A percentile compares a stretch with the other conserved stretches of the same genome.
These are phyloP conservation scores for Neofusicoccum parvum DNA, from an alignment of 2,329 filamentous ascomycete species.

Conservation along the genomic window DNA sequence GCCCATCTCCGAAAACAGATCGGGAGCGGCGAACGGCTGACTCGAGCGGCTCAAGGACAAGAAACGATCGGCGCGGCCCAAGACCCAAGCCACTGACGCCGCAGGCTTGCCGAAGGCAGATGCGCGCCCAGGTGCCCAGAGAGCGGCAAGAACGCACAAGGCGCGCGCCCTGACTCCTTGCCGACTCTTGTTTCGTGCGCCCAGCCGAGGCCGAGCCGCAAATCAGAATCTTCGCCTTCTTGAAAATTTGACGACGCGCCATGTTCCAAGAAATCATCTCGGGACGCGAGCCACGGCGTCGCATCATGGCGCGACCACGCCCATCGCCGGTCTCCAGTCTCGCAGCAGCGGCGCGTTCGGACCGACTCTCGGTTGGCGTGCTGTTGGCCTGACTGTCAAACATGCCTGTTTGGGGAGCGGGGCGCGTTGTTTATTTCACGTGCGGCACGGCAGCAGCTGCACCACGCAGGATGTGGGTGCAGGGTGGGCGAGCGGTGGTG, in stretches of 20 bases:
- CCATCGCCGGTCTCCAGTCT: background rate
- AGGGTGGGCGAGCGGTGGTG: background rate
- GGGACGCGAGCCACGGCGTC: background rate
- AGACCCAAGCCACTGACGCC: constrained; percentile 19
- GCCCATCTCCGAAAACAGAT: constrained; percentile 18
- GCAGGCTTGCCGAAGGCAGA: background rate
- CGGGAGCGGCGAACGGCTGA: constrained; percentile 4
- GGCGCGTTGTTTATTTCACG: constrained; percentile 11
- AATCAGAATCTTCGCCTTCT: constrained; percentile 1
- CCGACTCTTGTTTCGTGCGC: background rate
- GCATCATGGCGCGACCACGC: constrained; percentile 2
- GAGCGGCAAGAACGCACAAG: constrained; percentile 3
- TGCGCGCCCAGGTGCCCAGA: background rate
- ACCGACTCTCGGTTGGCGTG: constrained; percentile 1
- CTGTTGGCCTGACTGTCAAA: constrained; percentile 14
- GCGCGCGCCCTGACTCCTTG: background rate
- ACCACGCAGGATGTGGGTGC: background rate
- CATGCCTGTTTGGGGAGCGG: background rate
- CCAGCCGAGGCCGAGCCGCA: constrained; percentile 1
- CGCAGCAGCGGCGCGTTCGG: background rate
- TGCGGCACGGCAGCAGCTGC: background rate
- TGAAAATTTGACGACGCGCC: background rate
- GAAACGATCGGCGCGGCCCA: constrained; percentile 11
- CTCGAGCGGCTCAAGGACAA: constrained; percentile 1
- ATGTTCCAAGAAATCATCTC: background rate